phyloP scores from a whole-genome alignment of 2,329 filamentous ascomycete species.

The Neospermospora avenae region DNA sequence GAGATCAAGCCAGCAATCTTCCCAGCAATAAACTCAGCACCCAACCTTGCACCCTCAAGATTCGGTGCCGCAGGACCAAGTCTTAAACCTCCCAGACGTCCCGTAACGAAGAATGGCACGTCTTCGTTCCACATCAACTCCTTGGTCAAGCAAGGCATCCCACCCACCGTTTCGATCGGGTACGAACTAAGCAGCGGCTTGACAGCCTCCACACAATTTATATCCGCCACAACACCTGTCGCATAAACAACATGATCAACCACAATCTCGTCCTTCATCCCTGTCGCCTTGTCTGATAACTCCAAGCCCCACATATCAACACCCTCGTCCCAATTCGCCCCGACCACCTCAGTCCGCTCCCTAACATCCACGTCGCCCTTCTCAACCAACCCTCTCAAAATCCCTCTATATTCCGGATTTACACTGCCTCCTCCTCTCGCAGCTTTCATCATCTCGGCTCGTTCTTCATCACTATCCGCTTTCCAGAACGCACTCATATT shows the following conservation, averaged over 20 bases:
- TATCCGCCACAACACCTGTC: conserved; percentile 66
- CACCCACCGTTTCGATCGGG: conserved; percentile 60
- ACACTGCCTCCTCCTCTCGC: conserved; percentile 76
- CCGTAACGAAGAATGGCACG: conserved; percentile 71
- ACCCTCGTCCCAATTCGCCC: conserved; percentile 47
- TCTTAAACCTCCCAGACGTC: conserved; percentile 62
- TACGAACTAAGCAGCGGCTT: conserved; percentile 54
- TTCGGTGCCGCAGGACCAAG: conserved; percentile 72
- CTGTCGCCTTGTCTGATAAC: conserved; percentile 8
- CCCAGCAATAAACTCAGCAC: conserved; percentile 59
- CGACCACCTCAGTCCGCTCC: conserved; percentile 39
- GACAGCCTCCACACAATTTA: conserved; percentile 58
- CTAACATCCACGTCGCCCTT: conserved; percentile 15
- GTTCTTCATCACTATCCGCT: conserved; percentile 67
- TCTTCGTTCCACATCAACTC: conserved; percentile 72
- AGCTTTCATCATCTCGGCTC: conserved; percentile 60
- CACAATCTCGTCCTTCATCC: conserved; percentile 49
- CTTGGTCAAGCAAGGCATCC: conserved; percentile 70
- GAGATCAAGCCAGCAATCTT: conserved; percentile 21
- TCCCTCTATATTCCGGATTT: conserved; percentile 46
- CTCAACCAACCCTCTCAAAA: conserved; percentile 17
- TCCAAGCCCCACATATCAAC: conserved; percentile 48
- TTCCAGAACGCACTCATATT: conserved; percentile 76
- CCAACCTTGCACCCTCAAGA: conserved; percentile 67
- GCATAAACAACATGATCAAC: conserved; percentile 48